These are phyloP conservation scores for Beauveria caledonica DNA, from an alignment of 2,329 filamentous ascomycete genomes.

Conservation along the genomic window DNA sequence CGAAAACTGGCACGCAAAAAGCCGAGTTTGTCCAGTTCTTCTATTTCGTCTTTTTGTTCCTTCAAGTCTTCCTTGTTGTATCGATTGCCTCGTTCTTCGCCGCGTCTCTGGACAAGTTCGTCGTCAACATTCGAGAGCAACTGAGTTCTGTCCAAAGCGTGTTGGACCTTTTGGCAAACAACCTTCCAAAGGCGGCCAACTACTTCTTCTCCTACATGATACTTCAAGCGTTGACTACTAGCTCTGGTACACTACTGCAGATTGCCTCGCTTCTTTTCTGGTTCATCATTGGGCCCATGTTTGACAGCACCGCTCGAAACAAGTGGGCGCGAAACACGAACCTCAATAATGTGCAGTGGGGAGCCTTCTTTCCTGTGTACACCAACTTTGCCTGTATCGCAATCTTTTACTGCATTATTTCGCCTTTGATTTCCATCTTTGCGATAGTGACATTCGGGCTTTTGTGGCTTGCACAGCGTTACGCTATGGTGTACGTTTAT, in stretches of 20 bases:
- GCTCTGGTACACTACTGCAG: constrained; percentile 81
- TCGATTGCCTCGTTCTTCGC: constrained; percentile 69
- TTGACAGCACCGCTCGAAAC: constrained; percentile 72
- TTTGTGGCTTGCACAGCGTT: constrained; percentile 92
- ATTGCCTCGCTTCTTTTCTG: constrained; percentile 70
- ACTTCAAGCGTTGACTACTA: constrained; percentile 83
- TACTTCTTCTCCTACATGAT: constrained; percentile 99
- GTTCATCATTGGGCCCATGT: constrained; percentile 70
- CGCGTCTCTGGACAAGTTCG: constrained; percentile 55
- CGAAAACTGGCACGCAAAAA: constrained; percentile 71
- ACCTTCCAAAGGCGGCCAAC: constrained; percentile 79
- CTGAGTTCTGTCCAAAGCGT: constrained; percentile 54
- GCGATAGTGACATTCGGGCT: constrained; percentile 86
- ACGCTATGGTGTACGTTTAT: constrained; percentile 91
- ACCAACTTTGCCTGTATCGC: constrained; percentile 94
- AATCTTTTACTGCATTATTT: constrained; percentile 79
- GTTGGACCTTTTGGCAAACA: constrained; percentile 63
- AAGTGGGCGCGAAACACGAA: constrained; percentile 83
- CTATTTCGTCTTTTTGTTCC: constrained; percentile 90
- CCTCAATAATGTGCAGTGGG: constrained; percentile 76
- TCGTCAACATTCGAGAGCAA: constrained; percentile 37
- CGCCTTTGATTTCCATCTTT: constrained; percentile 86
- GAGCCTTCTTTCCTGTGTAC: constrained; percentile 89
- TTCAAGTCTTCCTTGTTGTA: constrained; percentile 90
- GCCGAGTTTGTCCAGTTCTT: constrained; percentile 82